phyloP scores from a whole-genome alignment of 2,329 filamentous ascomycete species.

The Epichloe sp. region DNA sequence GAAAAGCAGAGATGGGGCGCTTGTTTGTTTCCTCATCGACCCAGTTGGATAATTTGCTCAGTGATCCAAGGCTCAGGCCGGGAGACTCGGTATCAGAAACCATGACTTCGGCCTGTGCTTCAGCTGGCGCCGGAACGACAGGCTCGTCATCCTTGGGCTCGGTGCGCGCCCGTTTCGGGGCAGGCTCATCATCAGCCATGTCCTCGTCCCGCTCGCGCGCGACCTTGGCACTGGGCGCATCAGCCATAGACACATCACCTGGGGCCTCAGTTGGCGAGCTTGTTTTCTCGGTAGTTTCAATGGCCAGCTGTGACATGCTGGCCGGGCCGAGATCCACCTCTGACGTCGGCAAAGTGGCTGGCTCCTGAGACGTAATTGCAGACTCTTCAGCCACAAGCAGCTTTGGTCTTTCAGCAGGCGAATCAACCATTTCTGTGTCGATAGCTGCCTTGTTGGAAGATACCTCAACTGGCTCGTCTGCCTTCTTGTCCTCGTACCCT shows the following conservation, averaged over 20 bases:
- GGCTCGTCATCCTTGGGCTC: constrained; percentile 36
- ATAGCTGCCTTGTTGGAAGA: background rate
- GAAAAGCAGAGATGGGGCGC: constrained; percentile 41
- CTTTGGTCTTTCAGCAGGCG: constrained; percentile 8
- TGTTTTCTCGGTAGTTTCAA: constrained; percentile 21
- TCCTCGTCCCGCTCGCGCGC: constrained; percentile 71
- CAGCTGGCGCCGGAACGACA: constrained; percentile 7
- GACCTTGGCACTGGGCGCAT: constrained; percentile 45
- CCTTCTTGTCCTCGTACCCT: background rate
- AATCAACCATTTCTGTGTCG: constrained; percentile 17
- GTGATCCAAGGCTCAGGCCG: constrained; percentile 7
- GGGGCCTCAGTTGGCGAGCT: constrained; percentile 16
- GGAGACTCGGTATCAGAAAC: constrained; percentile 5
- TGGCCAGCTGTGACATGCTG: constrained; percentile 25
- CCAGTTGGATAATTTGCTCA: constrained; percentile 25
- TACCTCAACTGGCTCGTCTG: background rate
- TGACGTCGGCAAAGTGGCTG: constrained; percentile 14
- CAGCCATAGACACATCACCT: constrained; percentile 38
- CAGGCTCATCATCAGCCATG: constrained; percentile 46
- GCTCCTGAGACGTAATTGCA: constrained; percentile 6
- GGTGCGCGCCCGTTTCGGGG: constrained; percentile 70
- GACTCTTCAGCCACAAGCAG: constrained; percentile 8
- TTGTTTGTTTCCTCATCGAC: constrained; percentile 29
- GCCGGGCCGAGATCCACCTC: constrained; percentile 24
- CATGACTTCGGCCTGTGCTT: constrained; percentile 1